Conservation (phyloP, 2,329 filamentous ascomycete genomes). For the Rhynchosporium agropyri region DNA sequence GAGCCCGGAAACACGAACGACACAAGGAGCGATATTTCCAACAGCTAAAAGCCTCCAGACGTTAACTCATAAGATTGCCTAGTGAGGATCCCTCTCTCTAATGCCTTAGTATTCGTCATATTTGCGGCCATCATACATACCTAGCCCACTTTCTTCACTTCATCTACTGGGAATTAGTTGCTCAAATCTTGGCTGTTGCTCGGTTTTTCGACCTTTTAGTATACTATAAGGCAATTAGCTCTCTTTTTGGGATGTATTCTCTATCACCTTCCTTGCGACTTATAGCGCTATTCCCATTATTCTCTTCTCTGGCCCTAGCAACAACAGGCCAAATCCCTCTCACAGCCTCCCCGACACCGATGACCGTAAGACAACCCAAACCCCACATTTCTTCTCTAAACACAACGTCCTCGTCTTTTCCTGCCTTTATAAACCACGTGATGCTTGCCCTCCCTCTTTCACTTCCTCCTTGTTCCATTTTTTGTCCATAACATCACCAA, state of each 20-base stretch:
- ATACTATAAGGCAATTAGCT: not conserved
- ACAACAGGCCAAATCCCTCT: slow-evolving; percentile 11
- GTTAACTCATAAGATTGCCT: not conserved
- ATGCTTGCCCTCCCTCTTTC: not conserved
- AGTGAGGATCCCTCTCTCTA: not conserved
- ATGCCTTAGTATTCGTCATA: not conserved
- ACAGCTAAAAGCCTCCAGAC: slow-evolving; percentile 1
- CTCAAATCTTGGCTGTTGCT: slow-evolving; percentile 1
- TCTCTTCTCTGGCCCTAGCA: not conserved
- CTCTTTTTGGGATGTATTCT: not conserved
- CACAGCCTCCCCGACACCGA: slow-evolving; percentile 1
- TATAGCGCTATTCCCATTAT: not conserved
- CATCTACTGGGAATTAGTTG: not conserved
- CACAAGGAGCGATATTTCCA: not conserved
- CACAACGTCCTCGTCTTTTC: not conserved
- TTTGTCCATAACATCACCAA: no score
- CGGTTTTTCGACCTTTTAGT: not conserved
- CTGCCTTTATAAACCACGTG: slow-evolving; percentile 3
- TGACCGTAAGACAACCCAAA: not conserved
- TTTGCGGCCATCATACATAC: not conserved
- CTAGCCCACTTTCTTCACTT: not conserved
- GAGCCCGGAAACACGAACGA: slow-evolving; percentile 10
- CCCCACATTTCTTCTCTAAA: slow-evolving; percentile 4
- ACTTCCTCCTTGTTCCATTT: no score
- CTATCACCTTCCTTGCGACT: no score